Percentiles rank a stretch among this genome's conserved stretches.
These are phyloP conservation scores for Paraphaeosphaeria sporulosa DNA, from an alignment of 2,329 filamentous ascomycete species.

Conservation along the genomic window DNA sequence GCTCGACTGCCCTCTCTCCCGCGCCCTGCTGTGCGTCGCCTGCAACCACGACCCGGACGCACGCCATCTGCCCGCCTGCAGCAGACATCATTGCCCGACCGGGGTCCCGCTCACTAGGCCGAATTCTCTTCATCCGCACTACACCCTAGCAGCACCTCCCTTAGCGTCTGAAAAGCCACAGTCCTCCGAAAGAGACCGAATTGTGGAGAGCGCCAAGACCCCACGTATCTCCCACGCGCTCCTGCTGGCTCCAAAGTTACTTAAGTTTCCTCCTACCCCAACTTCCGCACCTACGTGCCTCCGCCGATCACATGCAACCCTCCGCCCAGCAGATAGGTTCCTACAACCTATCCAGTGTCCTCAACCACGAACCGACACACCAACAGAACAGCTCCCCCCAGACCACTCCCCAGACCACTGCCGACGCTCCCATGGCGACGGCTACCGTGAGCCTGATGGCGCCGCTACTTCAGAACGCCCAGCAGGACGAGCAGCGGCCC, in stretches of 20 bases:
- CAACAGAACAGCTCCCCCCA: slow-evolving; percentile 18
- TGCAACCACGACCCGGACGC: slow-evolving; percentile 21
- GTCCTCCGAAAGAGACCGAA: neutral
- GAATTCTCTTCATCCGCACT: slow-evolving; percentile 25
- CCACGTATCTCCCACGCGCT: too few relatives aligned
- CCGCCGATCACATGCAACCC: slow-evolving; percentile 49
- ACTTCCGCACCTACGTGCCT: slow-evolving; percentile 36
- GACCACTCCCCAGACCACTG: slow-evolving; percentile 12
- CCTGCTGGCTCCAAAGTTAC: neutral
- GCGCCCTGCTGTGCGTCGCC: slow-evolving; percentile 7
- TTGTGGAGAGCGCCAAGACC: too few relatives aligned
- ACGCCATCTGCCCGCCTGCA: slow-evolving; percentile 28
- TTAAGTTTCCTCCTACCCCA: slow-evolving; percentile 39
- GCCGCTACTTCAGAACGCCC: slow-evolving; percentile 68
- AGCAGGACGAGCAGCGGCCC: slow-evolving; percentile 65
- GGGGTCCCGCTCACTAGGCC: slow-evolving; percentile 27
- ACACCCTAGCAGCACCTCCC: too few relatives aligned
- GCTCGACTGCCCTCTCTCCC: neutral
- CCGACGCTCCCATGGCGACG: slow-evolving; percentile 49
- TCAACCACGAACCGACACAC: slow-evolving; percentile 43
- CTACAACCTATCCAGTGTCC: slow-evolving; percentile 44
- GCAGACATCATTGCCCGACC: slow-evolving; percentile 24
- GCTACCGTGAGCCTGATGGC: slow-evolving; percentile 58
- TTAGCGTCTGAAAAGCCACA: too few relatives aligned
- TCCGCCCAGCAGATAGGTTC: slow-evolving; percentile 45